Evolutionary conservation across 2,329 filamentous ascomycete species (phyloP).

Genomic region (Claviceps maximensis): DNA sequence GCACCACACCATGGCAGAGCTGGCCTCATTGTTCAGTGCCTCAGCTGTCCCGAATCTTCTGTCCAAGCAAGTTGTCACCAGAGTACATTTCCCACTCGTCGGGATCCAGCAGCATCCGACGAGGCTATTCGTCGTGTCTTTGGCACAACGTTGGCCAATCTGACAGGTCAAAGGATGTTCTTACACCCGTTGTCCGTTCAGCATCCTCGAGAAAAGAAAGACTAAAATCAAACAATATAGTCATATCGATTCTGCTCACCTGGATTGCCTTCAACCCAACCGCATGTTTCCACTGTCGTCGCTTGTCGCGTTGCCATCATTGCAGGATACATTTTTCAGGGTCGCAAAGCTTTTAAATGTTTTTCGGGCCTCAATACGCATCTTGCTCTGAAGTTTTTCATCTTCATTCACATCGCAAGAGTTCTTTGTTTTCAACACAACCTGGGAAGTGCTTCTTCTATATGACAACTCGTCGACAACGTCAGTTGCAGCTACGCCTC

Average conservation of each 20-base stretch:
- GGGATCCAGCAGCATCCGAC: conserved; percentile 12
- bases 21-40: not conserved
- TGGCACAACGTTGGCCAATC: conserved; percentile 10
- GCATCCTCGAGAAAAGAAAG: not conserved
- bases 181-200: conserved; percentile 2
- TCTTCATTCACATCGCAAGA: not conserved
- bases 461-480: not conserved
- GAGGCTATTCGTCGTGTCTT: conserved; percentile 7
- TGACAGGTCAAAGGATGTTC: conserved; percentile 10
- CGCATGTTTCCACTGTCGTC: conserved; percentile 7
- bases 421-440: not conserved
- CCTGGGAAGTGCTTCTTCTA: not conserved
- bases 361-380: not conserved
- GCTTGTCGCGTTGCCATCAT: not conserved
- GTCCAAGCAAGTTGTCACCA: conserved; percentile 10
- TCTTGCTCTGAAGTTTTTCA: not conserved
- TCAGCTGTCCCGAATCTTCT: not conserved
- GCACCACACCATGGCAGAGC: conserved; percentile 5
- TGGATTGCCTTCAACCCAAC: conserved; percentile 11
- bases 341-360: not conserved
- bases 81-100: conserved; percentile 3
- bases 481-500: not conserved
- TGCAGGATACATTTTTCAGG: not conserved
- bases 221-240: not conserved
- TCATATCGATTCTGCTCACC: conserved; percentile 1